Conservation (phyloP, 305 asterid species). For the Coffea humblotiana region DNA sequence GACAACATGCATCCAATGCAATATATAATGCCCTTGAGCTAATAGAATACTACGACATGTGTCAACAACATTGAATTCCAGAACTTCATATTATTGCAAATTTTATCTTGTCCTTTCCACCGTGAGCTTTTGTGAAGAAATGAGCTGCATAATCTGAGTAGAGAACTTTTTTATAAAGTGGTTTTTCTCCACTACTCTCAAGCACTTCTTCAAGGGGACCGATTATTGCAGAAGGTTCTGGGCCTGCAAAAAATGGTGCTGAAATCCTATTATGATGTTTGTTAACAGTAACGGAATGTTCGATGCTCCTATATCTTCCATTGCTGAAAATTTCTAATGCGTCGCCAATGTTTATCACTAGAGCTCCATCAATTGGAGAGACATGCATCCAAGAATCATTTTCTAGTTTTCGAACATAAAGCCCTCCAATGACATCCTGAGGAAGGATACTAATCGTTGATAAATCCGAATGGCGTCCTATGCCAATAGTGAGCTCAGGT, state of each 20-base stretch:
- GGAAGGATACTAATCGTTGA: slow-evolving; percentile 24
- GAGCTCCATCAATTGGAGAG: slow-evolving; percentile 14
- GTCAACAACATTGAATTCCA: too few relatives aligned
- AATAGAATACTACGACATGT: too few relatives aligned
- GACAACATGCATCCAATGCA: too few relatives aligned
- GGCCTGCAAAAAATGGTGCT: slow-evolving; percentile 25
- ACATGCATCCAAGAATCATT: slow-evolving; percentile 10
- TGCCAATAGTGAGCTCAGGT: slow-evolving; percentile 21
- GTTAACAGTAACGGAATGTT: slow-evolving; percentile 25
- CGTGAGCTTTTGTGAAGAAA: slow-evolving; percentile 32
- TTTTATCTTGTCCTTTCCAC: slow-evolving; percentile 23
- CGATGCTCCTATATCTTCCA: slow-evolving; percentile 27
- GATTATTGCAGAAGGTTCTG: slow-evolving; percentile 18
- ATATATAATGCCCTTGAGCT: too few relatives aligned
- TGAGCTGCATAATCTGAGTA: slow-evolving; percentile 30
- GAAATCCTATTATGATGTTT: slow-evolving; percentile 20
- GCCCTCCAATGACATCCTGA: slow-evolving; percentile 24
- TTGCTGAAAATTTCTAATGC: slow-evolving; percentile 30
- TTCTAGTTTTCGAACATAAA: slow-evolving; percentile 13
- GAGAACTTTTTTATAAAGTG: slow-evolving; percentile 24
- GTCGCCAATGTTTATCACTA: slow-evolving; percentile 30
- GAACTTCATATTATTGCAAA: slow-evolving; percentile 18
- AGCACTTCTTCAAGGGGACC: slow-evolving; percentile 23
- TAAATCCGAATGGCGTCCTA: slow-evolving; percentile 29
- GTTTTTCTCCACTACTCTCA: slow-evolving; percentile 17